Percentiles rank a stretch among this genome's conserved stretches.
These are phyloP conservation scores for Physocladia obscura DNA, from an alignment of 192 early-diverging fungal species.

Conservation along the genomic window DNA sequence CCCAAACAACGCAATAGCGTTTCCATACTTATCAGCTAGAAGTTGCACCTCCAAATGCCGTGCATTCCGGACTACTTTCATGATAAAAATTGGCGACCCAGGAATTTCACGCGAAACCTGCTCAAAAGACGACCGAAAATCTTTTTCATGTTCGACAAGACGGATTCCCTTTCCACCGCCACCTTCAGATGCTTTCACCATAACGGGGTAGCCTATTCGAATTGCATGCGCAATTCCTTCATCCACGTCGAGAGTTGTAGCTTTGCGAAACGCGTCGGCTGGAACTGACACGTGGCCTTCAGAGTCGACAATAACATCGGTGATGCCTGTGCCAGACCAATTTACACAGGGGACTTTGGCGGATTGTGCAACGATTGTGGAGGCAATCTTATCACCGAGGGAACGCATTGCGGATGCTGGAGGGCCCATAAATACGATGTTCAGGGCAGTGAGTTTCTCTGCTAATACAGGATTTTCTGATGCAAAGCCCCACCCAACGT, in stretches of 20 bases:
- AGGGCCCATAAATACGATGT: slow-evolving; percentile 92
- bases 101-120: slow-evolving; percentile 94
- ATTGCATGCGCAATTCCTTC: slow-evolving; percentile 83
- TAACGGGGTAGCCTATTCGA: slow-evolving; percentile 93
- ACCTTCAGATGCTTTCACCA: slow-evolving; percentile 99
- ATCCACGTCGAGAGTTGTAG: slow-evolving; percentile 81
- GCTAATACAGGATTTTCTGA: slow-evolving; percentile 96
- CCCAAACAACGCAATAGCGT: slow-evolving; percentile 97
- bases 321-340: slow-evolving; percentile 90
- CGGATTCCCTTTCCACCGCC: slow-evolving; percentile 99
- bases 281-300: slow-evolving; percentile 79
- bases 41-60: slow-evolving; percentile 97
- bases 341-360: slow-evolving; percentile 94
- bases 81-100: slow-evolving; percentile 97
- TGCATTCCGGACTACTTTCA: slow-evolving; percentile 91
- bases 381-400: slow-evolving; percentile 99
- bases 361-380: slow-evolving; percentile 97
- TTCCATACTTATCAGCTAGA: slow-evolving; percentile 93
- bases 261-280: slow-evolving; percentile 73
- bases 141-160: slow-evolving; percentile 73
- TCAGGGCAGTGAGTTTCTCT: slow-evolving; percentile 78
- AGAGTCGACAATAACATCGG: slow-evolving; percentile 64
- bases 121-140: slow-evolving; percentile 75
- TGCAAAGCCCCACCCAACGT: slow-evolving; percentile 99
- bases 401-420: slow-evolving; percentile 95